phyloP scores from a whole-genome alignment of 2,329 filamentous ascomycete species.

The Fusarium albosuccineum region DNA sequence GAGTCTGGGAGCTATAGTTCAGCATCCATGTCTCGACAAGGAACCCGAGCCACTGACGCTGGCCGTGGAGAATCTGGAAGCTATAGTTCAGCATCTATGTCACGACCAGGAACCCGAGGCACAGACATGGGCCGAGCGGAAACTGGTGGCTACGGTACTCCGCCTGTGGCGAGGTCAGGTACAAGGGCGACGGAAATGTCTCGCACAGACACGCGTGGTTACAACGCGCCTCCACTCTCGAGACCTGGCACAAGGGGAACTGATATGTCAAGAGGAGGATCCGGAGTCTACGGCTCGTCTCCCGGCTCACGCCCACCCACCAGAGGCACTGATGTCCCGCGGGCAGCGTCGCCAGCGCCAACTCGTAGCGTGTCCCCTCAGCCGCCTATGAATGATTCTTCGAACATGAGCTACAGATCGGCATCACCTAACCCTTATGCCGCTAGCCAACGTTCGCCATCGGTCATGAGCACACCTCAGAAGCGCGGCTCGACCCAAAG shows the following conservation, averaged over 20 bases:
- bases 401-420: constrained; percentile 60
- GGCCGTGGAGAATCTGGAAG: constrained; percentile 46
- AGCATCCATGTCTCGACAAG: constrained; percentile 41
- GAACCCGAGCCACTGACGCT: constrained; percentile 42
- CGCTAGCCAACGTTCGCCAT: constrained; percentile 52
- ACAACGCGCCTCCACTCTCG: constrained; percentile 58
- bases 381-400: constrained; percentile 63
- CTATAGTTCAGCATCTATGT: constrained; percentile 35
- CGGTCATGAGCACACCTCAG: constrained; percentile 56
- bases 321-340: constrained; percentile 69
- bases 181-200: constrained; percentile 42
- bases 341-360: constrained; percentile 76
- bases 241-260: constrained; percentile 54
- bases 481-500: constrained; percentile 63
- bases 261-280: constrained; percentile 46
- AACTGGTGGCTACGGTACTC: constrained; percentile 18
- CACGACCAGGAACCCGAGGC: constrained; percentile 32
- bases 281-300: constrained; percentile 49
- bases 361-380: constrained; percentile 73
- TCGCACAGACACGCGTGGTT: constrained; percentile 37
- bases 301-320: constrained; percentile 69
- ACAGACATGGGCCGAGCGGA: constrained; percentile 30
- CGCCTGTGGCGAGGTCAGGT: constrained; percentile 41
- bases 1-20: constrained; percentile 48
- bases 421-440: constrained; percentile 75